These are phyloP conservation scores for Fraxinus dipetala DNA, from an alignment of 305 asterid species.

Conservation along the genomic window DNA sequence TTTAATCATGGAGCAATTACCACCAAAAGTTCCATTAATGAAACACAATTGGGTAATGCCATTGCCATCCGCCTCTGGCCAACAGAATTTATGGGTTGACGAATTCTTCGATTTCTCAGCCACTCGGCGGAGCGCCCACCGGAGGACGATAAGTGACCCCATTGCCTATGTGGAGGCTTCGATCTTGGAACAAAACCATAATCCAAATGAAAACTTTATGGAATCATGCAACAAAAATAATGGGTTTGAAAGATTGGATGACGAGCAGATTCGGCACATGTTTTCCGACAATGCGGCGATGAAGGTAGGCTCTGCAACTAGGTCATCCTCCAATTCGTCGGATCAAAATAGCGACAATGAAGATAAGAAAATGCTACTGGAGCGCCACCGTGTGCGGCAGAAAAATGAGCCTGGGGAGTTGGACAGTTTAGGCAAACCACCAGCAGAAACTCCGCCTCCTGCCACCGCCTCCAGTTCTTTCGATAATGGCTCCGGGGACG, in stretches of 20 bases:
- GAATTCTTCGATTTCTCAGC: slow-evolving; percentile 85
- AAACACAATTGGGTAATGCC: slow-evolving; percentile 55
- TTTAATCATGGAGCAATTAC: slow-evolving; percentile 70
- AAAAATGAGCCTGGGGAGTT: slow-evolving; percentile 62
- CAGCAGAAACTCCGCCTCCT: slow-evolving; percentile 10
- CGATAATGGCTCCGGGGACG: slow-evolving; percentile 26
- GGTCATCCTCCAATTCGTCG: slow-evolving; percentile 46
- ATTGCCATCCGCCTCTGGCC: slow-evolving; percentile 31
- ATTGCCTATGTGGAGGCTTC: slow-evolving; percentile 59
- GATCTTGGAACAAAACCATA: slow-evolving; percentile 35
- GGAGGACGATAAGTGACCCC: slow-evolving; percentile 76
- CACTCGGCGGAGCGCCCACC: slow-evolving; percentile 55
- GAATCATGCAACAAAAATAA: slow-evolving; percentile 3
- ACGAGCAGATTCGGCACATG: slow-evolving; percentile 70
- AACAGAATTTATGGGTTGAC: slow-evolving; percentile 55
- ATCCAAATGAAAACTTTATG: background rate
- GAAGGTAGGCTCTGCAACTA: slow-evolving; percentile 29
- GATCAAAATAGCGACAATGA: slow-evolving; percentile 58
- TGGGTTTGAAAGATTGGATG: slow-evolving; percentile 62
- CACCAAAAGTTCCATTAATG: slow-evolving; percentile 67
- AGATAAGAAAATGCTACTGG: slow-evolving; percentile 19
- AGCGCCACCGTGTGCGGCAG: slow-evolving; percentile 29
- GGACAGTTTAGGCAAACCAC: slow-evolving; percentile 32
- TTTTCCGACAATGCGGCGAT: slow-evolving; percentile 52
- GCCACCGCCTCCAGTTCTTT: slow-evolving; percentile 19